These are phyloP conservation scores for Scorias spongiosa DNA, from an alignment of 2,329 filamentous ascomycete species.

Conservation along the genomic window DNA sequence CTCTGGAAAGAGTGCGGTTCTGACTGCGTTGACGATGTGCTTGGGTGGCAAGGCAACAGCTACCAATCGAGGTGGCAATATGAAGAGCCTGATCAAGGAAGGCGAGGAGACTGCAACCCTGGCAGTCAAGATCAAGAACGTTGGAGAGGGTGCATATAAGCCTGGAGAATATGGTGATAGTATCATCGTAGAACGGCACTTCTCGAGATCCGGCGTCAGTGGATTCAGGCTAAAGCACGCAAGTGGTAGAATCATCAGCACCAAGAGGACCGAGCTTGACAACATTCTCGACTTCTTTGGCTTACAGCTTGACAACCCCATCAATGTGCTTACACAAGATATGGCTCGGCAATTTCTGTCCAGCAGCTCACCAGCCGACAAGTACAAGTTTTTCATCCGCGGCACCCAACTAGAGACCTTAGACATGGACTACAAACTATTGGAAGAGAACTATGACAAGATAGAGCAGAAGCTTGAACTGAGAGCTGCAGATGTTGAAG, in stretches of 20 bases:
- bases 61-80: constrained; percentile 78
- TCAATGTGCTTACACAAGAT: constrained; percentile 92
- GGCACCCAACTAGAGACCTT: constrained; percentile 88
- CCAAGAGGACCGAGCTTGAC: constrained; percentile 73
- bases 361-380: constrained; percentile 62
- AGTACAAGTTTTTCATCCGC: constrained; percentile 93
- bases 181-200: constrained; percentile 84
- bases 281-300: constrained; percentile 88
- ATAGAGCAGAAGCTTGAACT: constrained; percentile 49
- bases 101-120: constrained; percentile 61
- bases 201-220: constrained; percentile 57
- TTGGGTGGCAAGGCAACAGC: constrained; percentile 87
- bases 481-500: constrained; percentile 47
- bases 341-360: constrained; percentile 88
- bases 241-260: constrained; percentile 56
- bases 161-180: constrained; percentile 66
- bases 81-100: constrained; percentile 85
- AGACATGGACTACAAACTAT: constrained; percentile 76
- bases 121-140: constrained; percentile 78
- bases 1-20: constrained; percentile 88
- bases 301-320: constrained; percentile 88
- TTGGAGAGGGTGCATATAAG: constrained; percentile 71
- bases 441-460: constrained; percentile 63
- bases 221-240: constrained; percentile 77
- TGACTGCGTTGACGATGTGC: constrained; percentile 85